These are phyloP conservation scores for Heliosperma pusillum DNA, from an alignment of 148 eudicot genomes.

Conservation along the genomic window DNA sequence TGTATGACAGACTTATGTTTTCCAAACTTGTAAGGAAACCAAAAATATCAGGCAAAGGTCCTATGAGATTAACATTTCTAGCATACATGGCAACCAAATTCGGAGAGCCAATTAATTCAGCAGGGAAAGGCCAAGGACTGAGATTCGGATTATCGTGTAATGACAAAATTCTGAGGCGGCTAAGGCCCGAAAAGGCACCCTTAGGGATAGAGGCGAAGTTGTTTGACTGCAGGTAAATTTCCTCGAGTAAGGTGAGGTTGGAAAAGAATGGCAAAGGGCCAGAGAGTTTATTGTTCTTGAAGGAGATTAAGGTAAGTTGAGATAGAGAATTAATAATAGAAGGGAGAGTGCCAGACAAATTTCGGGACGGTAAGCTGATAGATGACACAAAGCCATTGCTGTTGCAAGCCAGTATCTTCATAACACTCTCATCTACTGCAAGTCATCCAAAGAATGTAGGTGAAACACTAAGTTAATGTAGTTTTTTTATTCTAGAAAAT, in stretches of 20 bases:
- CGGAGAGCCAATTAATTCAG: slow-evolving; percentile 30
- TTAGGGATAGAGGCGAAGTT: slow-evolving; percentile 40
- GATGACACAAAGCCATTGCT: slow-evolving; percentile 31
- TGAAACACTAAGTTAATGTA: too few relatives aligned
- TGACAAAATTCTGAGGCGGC: slow-evolving; percentile 36
- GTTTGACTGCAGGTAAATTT: slow-evolving; percentile 41
- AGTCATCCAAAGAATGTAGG: too few relatives aligned
- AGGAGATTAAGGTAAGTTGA: slow-evolving; percentile 38
- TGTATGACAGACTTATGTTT: slow-evolving; percentile 44
- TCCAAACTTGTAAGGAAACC: slow-evolving; percentile 35
- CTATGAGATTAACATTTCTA: slow-evolving; percentile 34
- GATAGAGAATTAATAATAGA: slow-evolving; percentile 48
- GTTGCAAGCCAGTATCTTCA: slow-evolving; percentile 48
- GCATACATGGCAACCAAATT: slow-evolving; percentile 36
- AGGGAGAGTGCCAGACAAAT: slow-evolving; percentile 50
- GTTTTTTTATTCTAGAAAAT: too few relatives aligned
- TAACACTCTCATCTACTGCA: too few relatives aligned
- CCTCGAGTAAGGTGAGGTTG: slow-evolving; percentile 33
- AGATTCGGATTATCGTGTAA: slow-evolving; percentile 36
- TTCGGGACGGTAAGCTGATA: slow-evolving; percentile 38
- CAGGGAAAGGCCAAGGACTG: slow-evolving; percentile 45
- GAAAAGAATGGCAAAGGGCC: slow-evolving; percentile 57
- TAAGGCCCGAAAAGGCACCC: slow-evolving; percentile 43
- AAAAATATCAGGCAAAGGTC: slow-evolving; percentile 56
- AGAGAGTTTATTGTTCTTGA: slow-evolving; percentile 45